phyloP scores from a whole-genome alignment of 352 stramenopile species.

The Phytophthora capsici region DNA sequence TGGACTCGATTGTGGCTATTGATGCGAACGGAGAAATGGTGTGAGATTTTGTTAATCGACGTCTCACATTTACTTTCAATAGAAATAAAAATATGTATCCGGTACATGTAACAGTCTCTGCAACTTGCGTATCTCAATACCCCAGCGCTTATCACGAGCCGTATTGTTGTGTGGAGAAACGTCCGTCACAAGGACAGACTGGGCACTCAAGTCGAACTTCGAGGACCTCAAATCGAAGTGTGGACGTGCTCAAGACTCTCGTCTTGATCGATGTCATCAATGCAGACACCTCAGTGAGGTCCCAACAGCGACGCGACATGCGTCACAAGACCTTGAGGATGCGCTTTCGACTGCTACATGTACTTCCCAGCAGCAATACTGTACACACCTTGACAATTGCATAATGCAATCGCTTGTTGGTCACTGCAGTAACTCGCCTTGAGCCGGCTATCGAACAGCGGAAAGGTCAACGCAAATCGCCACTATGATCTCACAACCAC shows the following conservation, averaged over 20 bases:
- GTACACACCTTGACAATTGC: not conserved
- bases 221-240: not conserved
- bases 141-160: conserved; percentile 9
- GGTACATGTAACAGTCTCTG: not conserved
- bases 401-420: not conserved
- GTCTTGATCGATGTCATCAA: not conserved
- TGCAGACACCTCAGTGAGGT: not conserved
- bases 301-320: not conserved
- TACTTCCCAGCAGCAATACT: not conserved
- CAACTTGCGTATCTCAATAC: not conserved
- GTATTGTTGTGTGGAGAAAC: not conserved
- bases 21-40: too few relatives aligned
- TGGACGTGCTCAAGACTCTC: not conserved
- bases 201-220: not conserved
- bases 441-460: conserved; percentile 27
- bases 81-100: too few relatives aligned
- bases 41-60: too few relatives aligned
- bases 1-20: too few relatives aligned
- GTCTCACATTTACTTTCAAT: too few relatives aligned
- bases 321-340: not conserved
- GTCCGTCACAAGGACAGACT: conserved; percentile 4
- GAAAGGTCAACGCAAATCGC: conserved; percentile 28
- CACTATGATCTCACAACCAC: not conserved
- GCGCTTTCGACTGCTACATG: not conserved
- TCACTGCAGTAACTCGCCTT: not conserved